Evolutionary conservation across 228 moss, liverwort and hornwort species (phyloP).

Genomic region (Sphagnum magellanicum): DNA sequence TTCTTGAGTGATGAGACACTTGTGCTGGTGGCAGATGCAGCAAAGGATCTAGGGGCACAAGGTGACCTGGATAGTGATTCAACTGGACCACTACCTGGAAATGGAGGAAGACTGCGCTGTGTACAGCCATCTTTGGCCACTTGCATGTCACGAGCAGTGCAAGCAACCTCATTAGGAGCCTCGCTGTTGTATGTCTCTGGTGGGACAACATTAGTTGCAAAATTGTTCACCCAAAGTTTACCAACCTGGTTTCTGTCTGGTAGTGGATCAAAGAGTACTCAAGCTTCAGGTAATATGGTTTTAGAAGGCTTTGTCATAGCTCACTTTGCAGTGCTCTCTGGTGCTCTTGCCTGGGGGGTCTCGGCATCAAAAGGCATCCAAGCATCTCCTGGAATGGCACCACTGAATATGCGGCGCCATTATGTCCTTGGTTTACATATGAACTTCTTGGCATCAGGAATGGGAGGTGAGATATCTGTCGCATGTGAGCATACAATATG

Average conservation of each 20-base stretch:
- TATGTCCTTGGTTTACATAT: constrained; percentile 66
- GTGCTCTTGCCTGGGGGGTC: constrained; percentile 87
- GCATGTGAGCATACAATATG: constrained; percentile 70
- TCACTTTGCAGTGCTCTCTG: constrained; percentile 84
- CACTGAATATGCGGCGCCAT: constrained; percentile 50
- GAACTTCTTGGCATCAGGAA: constrained; percentile 78
- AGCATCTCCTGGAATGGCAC: constrained; percentile 38
- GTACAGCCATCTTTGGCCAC: constrained; percentile 60
- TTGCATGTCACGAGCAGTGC: constrained; percentile 65
- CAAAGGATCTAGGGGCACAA: constrained; percentile 45
- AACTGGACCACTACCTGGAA: constrained; percentile 7
- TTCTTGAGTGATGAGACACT: constrained; percentile 83
- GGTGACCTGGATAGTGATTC: constrained; percentile 23
- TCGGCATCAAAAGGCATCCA: constrained; percentile 24
- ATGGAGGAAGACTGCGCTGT: constrained; percentile 41
- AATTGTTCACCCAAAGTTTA: constrained; percentile 77
- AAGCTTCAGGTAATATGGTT: constrained; percentile 45
- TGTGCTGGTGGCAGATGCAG: constrained; percentile 63
- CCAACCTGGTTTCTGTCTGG: constrained; percentile 90
- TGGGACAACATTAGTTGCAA: constrained; percentile 72
- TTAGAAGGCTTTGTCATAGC: constrained; percentile 83
- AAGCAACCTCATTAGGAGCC: constrained; percentile 82
- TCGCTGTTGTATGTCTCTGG: constrained; percentile 77
- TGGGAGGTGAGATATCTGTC: constrained; percentile 69
- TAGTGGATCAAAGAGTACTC: constrained; percentile 21